A percentile compares a stretch with the other conserved stretches of the same genome.
Evolutionary conservation across 108 stramenopile genomes (phyloP).

Genomic region (Pseudonitzschia multiseries): DNA sequence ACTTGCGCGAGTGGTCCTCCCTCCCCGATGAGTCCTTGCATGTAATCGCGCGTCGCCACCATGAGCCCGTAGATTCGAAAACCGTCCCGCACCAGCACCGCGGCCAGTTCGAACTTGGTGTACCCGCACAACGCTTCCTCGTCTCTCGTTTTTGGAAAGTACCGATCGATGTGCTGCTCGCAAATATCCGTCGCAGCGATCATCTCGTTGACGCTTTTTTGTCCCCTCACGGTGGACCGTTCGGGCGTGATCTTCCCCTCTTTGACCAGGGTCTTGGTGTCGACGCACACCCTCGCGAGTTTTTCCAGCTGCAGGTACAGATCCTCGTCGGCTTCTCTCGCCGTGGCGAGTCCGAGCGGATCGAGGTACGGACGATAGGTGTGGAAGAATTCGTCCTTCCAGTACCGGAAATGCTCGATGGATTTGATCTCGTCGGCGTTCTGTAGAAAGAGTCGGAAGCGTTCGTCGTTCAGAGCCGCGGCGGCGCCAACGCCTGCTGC

Average conservation of each 20-base stretch:
- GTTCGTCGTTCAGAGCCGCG: constrained; percentile 9
- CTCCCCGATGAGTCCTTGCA: constrained; percentile 2
- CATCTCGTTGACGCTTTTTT: constrained; percentile 24
- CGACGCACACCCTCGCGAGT: constrained; percentile 18
- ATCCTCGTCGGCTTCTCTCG: constrained; percentile 28
- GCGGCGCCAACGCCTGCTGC: background rate
- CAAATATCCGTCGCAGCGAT: constrained; percentile 2
- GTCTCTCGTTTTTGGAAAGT: constrained; percentile 24
- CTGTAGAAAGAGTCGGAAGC: constrained; percentile 19
- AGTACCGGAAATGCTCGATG: constrained; percentile 23
- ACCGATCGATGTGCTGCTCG: constrained; percentile 10
- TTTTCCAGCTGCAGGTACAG: constrained; percentile 17
- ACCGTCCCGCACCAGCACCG: constrained; percentile 24
- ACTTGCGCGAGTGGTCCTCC: background rate
- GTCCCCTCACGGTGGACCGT: constrained; percentile 9
- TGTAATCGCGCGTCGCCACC: constrained; percentile 24
- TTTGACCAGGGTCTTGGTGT: constrained; percentile 9
- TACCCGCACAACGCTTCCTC: constrained; percentile 15
- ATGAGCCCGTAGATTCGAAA: constrained; percentile 28
- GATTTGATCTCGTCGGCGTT: constrained; percentile 27
- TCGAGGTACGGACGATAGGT: constrained; percentile 28
- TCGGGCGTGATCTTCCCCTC: constrained; percentile 18
- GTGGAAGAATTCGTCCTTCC: constrained; percentile 28
- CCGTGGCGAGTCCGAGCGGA: constrained; percentile 18
- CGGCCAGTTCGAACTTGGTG: constrained; percentile 26